phyloP scores from a whole-genome alignment of 2,329 filamentous ascomycete genomes.

The Beauveria sp. region DNA sequence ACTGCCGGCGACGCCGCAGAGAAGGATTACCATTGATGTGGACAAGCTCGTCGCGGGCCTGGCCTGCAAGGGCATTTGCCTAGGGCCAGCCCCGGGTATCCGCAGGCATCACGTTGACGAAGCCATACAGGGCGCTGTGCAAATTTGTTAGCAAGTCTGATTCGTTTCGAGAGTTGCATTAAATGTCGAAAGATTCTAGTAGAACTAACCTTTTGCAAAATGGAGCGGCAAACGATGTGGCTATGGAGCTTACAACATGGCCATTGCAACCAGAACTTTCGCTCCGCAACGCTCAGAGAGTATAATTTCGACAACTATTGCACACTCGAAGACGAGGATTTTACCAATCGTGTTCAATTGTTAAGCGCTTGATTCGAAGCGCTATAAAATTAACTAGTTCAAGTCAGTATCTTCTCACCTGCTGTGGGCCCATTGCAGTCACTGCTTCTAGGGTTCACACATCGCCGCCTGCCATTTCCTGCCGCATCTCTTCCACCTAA shows the following conservation, averaged over 20 bases:
- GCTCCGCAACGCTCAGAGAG: not conserved
- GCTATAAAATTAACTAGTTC: no score
- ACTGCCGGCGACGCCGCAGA: not conserved
- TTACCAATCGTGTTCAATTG: not conserved
- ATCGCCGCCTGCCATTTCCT: no score
- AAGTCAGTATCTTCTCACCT: slow-evolving; percentile 4
- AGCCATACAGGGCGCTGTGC: slow-evolving; percentile 10
- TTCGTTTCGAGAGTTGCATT: no score
- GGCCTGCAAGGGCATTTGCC: not conserved
- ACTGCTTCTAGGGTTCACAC: not conserved
- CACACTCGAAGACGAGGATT: not conserved
- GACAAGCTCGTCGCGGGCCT: slow-evolving; percentile 2
- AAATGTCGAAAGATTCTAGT: no score
- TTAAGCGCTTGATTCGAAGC: not conserved
- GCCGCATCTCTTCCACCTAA: not conserved
- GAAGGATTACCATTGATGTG: slow-evolving; percentile 7
- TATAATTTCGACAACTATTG: not conserved
- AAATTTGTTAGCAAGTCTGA: not conserved
- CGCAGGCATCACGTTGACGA: slow-evolving; percentile 8
- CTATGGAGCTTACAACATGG: no score
- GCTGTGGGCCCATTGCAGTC: not conserved
- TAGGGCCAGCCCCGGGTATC: slow-evolving; percentile 10
- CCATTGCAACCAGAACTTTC: not conserved
- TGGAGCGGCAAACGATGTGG: no score
- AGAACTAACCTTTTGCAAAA: no score